Evolutionary conservation across 495 filamentous ascomycete species (phyloP).

Genomic region (Aspergillus diversus): DNA sequence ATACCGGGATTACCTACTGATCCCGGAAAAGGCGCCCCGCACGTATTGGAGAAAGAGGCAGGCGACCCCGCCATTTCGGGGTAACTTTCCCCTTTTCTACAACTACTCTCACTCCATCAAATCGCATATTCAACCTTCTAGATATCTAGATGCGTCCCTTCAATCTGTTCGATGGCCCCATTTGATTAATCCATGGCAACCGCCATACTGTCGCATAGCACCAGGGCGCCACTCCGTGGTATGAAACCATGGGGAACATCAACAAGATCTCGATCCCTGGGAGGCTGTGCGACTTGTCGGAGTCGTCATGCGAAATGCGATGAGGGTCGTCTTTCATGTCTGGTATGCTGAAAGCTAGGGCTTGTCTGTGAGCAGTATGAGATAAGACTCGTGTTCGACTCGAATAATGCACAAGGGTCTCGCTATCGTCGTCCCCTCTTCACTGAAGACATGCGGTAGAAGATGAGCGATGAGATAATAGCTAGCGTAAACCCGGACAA

Average conservation of each 20-base stretch:
- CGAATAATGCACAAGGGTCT: conserved; percentile 20
- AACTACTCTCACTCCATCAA: neutral
- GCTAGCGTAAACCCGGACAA: conserved; percentile 21
- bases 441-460: conserved; percentile 26
- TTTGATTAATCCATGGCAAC: neutral
- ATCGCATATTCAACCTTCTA: neutral
- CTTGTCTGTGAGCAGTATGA: conserved; percentile 28
- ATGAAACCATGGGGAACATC: neutral
- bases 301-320: conserved; percentile 35
- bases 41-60: conserved; percentile 4
- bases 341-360: conserved; percentile 25
- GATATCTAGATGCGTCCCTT: neutral
- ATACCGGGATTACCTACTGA: neutral
- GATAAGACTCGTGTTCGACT: conserved; percentile 32
- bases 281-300: conserved; percentile 25
- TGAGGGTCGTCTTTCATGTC: conserved; percentile 31
- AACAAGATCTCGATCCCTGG: conserved; percentile 12
- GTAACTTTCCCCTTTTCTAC: neutral
- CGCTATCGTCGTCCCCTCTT: conserved; percentile 35
- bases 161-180: too few species aligned
- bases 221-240: neutral
- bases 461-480: conserved; percentile 31
- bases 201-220: neutral
- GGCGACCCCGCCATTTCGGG: neutral
- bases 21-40: neutral